Evolutionary conservation across 2,329 filamentous ascomycete species (phyloP), one percentile per base, ranked within the genome.

Genomic region (Aureobasidium namibiae): DNA sequence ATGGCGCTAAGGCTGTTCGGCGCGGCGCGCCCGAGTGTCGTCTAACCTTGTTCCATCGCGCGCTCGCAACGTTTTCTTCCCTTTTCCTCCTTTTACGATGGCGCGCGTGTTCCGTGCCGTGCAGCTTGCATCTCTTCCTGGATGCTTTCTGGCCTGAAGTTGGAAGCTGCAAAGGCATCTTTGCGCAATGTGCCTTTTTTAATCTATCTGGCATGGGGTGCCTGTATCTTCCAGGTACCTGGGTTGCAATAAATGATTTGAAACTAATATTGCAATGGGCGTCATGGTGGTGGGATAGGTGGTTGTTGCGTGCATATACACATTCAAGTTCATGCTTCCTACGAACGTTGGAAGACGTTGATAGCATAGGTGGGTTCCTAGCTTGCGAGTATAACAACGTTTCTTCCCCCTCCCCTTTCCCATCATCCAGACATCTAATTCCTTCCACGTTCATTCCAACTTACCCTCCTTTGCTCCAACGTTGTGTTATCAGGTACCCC

Each of bases 331-430:
- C 31, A 46, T 38, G 31, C 54, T 46, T 57, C 29, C 41, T 33
- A 13, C 41, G 41, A 33, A 57, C 54, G 42, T 57, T 48, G 41
- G n/a, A n/a, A n/a, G 11, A 56, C 13, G 29, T 45, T 10, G 39
- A 36, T 34, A 10, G 21, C 4, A 56, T 41, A 48, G 41, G 42
- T 46, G 42, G 54, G 24, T 48, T 46, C 41, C 41, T 46, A 57
- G 42, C 54, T 38, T 39, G 24, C 52, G 42, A 57, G 54, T 57
- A 57, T 57, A 57, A 42, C 41, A 48, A 57, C 54, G 54, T 46
- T 57, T 34, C 24, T 13, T 29, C 29, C 52, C 52, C 50, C 52
- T 38, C 39, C 50, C 50, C 50, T 18, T 56, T 56, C 14, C 21
- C 21, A 56, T 18, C 52, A 29, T 31, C 23, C 39, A 56, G n/a